phyloP scores from a whole-genome alignment of 2,329 filamentous ascomycete genomes.

The Penicillium sp. region DNA sequence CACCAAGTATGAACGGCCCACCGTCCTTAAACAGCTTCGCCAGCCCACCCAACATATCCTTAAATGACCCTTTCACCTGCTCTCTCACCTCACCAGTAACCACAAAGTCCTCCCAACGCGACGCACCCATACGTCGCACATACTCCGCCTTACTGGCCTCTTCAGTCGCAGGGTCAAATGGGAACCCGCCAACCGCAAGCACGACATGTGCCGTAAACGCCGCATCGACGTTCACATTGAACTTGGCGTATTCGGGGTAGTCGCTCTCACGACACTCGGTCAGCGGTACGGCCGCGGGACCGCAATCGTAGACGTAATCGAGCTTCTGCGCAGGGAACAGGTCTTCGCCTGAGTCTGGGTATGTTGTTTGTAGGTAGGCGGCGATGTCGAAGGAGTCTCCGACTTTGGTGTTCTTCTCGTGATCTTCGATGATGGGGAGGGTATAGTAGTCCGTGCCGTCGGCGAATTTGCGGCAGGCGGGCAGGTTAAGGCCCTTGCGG shows the following conservation, averaged over 20 bases:
- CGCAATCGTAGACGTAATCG: conserved; percentile 38
- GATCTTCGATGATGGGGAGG: conserved; percentile 55
- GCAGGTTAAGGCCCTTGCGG: conserved; percentile 47
- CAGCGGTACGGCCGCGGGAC: conserved; percentile 38
- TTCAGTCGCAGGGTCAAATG: conserved; percentile 50
- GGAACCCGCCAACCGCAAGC: conserved; percentile 45
- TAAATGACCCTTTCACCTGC: conserved; percentile 42
- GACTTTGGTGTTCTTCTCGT: conserved; percentile 39
- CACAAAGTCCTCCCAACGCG: conserved; percentile 40
- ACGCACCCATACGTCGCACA: conserved; percentile 45
- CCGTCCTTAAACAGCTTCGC: conserved; percentile 43
- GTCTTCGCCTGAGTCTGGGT: conserved; percentile 45
- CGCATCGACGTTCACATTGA: conserved; percentile 55
- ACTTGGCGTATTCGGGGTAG: conserved; percentile 44
- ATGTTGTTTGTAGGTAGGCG: conserved; percentile 53
- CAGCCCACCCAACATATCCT: conserved; percentile 42
- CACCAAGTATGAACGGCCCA: conserved; percentile 52
- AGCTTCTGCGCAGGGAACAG: conserved; percentile 49
- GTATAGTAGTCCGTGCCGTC: conserved; percentile 60
- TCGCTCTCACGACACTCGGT: conserved; percentile 30
- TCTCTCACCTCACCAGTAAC: conserved; percentile 41
- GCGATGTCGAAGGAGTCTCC: conserved; percentile 67
- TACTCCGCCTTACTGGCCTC: conserved; percentile 49
- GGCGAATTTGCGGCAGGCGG: conserved; percentile 52
- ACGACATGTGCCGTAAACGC: conserved; percentile 49